Base-by-base conservation (phyloP, 768 basidiomycete genomes). In the Pholiota molesta region DNA sequence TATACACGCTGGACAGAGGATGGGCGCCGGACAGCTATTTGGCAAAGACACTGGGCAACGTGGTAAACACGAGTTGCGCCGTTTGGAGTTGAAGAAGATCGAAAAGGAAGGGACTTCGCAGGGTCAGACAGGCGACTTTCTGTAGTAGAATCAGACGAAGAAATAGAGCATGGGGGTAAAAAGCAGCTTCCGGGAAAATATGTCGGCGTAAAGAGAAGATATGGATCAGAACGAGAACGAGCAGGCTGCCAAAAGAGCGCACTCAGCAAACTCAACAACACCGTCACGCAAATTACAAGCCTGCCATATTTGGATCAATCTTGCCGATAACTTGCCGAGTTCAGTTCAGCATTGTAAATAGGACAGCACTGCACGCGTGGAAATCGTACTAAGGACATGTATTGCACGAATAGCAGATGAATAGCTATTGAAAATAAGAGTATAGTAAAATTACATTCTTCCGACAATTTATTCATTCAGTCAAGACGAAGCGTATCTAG, bases 61-160 rank as follows among this genome's bases (percentile, higher is more conserved):
- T 91, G 89, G 81, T 79, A 69, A 80, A 87, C 89, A 90, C 89
- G 89, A 87, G 87, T 84, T 79, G 47, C 16, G 45, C 57, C 33
- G 51, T 45, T 58, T 68, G 71, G 61, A 64, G 67, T 70, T 61
- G 56, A 63, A 73, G 74, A 72, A 66, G 71, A 72, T 71, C 65
- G 72, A 68, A 68, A 71, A 69, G 66, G 70, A 61, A 73, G 64
- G 69, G 70, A 69, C 66, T 68, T 69, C 69, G 69, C 72, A 73
- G 73, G 70, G 68, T 65, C 65, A 40, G 39, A 53, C 31, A 23
- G 56, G 28, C 19, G 51, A 59, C 35, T 29, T 49, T 55, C 19
- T 66, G 60, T 55, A 64, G 54, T 68, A 67, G 63, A 29, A 59
- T 60, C 59, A 61, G 40, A 64, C 14, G 55, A 21, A 44, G 60